Evolutionary conservation across 2,329 filamentous ascomycete genomes (phyloP).

Genomic region (Aureobasidium sp.): DNA sequence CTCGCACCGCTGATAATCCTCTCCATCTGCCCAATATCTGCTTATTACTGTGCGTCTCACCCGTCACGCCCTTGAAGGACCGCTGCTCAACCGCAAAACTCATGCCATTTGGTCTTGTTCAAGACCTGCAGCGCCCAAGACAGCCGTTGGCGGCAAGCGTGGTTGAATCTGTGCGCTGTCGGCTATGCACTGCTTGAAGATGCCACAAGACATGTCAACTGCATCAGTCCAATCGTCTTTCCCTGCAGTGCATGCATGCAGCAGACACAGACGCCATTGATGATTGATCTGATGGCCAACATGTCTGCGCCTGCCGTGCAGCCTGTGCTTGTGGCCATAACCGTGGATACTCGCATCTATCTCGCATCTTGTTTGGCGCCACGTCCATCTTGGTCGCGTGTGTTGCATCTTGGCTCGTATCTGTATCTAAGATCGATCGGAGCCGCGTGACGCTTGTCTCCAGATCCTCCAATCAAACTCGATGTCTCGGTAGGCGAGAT

Average conservation of each 20-base stretch:
- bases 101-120: no score
- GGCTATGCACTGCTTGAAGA: background rate
- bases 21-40: background rate
- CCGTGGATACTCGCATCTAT: background rate
- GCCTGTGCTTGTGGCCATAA: background rate
- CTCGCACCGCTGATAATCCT: background rate
- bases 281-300: background rate
- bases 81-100: no score
- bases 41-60: background rate
- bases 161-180: background rate
- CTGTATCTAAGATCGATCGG: background rate
- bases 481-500: background rate
- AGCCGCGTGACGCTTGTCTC: background rate
- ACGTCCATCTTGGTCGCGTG: background rate
- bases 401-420: background rate
- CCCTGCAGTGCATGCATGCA: background rate
- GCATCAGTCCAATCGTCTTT: background rate
- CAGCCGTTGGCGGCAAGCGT: conserved; percentile 3
- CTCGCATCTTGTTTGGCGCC: background rate
- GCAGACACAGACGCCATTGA: background rate
- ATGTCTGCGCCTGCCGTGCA: no score
- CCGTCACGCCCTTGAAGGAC: no score
- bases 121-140: background rate
- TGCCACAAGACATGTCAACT: background rate
- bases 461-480: background rate